These are phyloP conservation scores for Blakeslea trispora DNA, from an alignment of 371 early-diverging fungal species.

Conservation along the genomic window DNA sequence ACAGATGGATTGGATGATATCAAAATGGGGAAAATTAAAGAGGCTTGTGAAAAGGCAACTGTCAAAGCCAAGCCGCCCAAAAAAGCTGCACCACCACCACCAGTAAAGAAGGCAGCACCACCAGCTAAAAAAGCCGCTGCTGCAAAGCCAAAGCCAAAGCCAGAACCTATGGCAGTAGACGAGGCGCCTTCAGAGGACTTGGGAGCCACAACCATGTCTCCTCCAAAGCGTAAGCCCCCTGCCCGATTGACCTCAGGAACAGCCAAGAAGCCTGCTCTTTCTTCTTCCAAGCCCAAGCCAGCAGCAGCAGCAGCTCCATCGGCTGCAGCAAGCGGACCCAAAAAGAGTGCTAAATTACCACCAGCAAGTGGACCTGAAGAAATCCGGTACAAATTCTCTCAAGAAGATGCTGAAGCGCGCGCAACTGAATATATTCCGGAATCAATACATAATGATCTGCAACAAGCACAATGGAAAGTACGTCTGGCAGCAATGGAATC, in stretches of 20 bases:
- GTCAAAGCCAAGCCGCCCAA: conserved; percentile 63
- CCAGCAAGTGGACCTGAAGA: conserved; percentile 63
- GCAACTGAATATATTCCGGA: conserved; percentile 67
- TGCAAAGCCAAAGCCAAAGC: conserved; percentile 15
- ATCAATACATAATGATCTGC: conserved; percentile 60
- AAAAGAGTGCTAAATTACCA: conserved; percentile 53
- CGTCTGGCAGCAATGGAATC: conserved; percentile 85
- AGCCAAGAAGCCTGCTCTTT: conserved; percentile 55
- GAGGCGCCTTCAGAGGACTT: conserved; percentile 9
- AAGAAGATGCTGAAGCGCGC: conserved; percentile 66
- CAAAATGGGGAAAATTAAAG: conserved; percentile 85
- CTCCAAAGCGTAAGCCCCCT: conserved; percentile 69
- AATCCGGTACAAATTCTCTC: conserved; percentile 65
- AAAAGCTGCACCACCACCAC: conserved; percentile 37
- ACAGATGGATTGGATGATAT: conserved; percentile 86
- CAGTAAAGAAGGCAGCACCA: conserved; percentile 14
- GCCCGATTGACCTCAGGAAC: conserved; percentile 39
- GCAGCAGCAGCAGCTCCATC: conserved; percentile 44
- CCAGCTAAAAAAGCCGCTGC: conserved; percentile 21
- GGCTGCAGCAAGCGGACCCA: too few relatives aligned
- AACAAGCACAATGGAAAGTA: conserved; percentile 83
- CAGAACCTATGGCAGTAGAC: conserved; percentile 30
- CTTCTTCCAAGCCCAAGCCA: conserved; percentile 45
- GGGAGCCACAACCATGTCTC: conserved; percentile 49
- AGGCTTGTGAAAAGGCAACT: conserved; percentile 83